Evolutionary conservation across 192 early-diverging fungal species (phyloP).

Genomic region (Coemansia sp.): DNA sequence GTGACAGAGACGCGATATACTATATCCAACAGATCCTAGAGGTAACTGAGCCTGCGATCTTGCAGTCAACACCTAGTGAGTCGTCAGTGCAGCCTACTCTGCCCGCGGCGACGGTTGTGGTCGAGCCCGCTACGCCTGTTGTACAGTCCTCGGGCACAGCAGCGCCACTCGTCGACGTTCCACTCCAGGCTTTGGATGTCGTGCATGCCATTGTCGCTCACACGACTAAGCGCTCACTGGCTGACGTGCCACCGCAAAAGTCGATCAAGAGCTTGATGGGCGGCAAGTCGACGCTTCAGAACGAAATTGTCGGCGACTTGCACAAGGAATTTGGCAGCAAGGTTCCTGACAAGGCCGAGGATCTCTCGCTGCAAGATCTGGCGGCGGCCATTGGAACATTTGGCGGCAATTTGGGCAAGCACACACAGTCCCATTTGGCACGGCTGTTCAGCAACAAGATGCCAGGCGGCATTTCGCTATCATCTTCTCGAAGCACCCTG

Average conservation of each 20-base stretch:
- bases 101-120: slow-evolving; percentile 54
- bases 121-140: slow-evolving; percentile 19
- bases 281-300: slow-evolving; percentile 92
- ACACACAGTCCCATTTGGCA: slow-evolving; percentile 67
- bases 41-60: background rate
- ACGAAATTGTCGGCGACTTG: slow-evolving; percentile 94
- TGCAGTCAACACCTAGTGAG: background rate
- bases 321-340: slow-evolving; percentile 87
- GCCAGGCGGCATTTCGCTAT: slow-evolving; percentile 87
- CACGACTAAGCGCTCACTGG: slow-evolving; percentile 82
- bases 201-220: slow-evolving; percentile 79
- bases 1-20: slow-evolving; percentile 22
- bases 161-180: slow-evolving; percentile 66
- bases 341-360: slow-evolving; percentile 90
- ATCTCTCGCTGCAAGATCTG: slow-evolving; percentile 82
- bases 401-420: slow-evolving; percentile 77
- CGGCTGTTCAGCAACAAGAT: slow-evolving; percentile 86
- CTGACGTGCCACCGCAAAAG: slow-evolving; percentile 71
- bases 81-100: slow-evolving; percentile 13
- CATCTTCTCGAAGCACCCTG: slow-evolving; percentile 70
- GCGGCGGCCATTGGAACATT: slow-evolving; percentile 61
- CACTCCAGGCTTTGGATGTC: slow-evolving; percentile 76
- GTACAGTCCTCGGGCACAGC: background rate
- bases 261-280: slow-evolving; percentile 76
- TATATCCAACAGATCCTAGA: slow-evolving; percentile 7